These are phyloP conservation scores for Neofusicoccum cordaticola DNA, from an alignment of 2,329 filamentous ascomycete species.

Conservation along the genomic window DNA sequence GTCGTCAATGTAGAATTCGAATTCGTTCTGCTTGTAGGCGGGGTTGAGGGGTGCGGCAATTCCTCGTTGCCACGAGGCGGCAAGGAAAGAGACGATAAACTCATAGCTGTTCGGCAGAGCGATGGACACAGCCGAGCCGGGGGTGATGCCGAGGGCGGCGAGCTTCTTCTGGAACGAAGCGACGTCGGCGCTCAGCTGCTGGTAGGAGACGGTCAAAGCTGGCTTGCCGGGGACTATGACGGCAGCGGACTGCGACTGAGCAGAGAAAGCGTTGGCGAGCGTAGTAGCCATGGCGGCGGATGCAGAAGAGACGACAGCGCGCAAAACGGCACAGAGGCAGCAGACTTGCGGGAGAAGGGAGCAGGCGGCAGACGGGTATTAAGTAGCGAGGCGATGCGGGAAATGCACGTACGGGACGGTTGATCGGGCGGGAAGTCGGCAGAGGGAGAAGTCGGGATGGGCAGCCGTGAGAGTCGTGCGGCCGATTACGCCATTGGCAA, in stretches of 20 bases:
- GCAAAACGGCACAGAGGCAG: background rate
- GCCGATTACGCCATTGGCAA: constrained; percentile 8
- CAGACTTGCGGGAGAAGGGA: background rate
- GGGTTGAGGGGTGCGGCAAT: constrained; percentile 86
- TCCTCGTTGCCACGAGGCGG: constrained; percentile 78
- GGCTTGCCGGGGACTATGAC: constrained; percentile 71
- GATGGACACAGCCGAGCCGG: constrained; percentile 73
- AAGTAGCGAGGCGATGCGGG: background rate
- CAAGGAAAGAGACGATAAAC: constrained; percentile 83
- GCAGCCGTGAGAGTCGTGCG: background rate
- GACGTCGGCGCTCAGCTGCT: constrained; percentile 64
- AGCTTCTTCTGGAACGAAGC: constrained; percentile 73
- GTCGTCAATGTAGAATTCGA: constrained; percentile 89
- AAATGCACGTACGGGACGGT: background rate
- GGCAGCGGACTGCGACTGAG: constrained; percentile 54
- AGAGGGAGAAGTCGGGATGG: constrained; percentile 9
- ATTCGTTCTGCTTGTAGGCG: constrained; percentile 85
- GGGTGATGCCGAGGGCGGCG: constrained; percentile 68
- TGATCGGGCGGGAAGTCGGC: constrained; percentile 8
- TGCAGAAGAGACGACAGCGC: background rate
- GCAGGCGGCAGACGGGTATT: background rate
- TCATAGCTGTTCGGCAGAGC: constrained; percentile 82
- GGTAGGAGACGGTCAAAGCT: constrained; percentile 67
- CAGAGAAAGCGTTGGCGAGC: constrained; percentile 57
- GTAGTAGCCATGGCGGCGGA: constrained; percentile 54